A percentile compares a stretch with the other conserved stretches of the same genome.
These are phyloP conservation scores for Pseudoneurospora amorphoporcata DNA, from an alignment of 495 filamentous ascomycete genomes.

Conservation along the genomic window DNA sequence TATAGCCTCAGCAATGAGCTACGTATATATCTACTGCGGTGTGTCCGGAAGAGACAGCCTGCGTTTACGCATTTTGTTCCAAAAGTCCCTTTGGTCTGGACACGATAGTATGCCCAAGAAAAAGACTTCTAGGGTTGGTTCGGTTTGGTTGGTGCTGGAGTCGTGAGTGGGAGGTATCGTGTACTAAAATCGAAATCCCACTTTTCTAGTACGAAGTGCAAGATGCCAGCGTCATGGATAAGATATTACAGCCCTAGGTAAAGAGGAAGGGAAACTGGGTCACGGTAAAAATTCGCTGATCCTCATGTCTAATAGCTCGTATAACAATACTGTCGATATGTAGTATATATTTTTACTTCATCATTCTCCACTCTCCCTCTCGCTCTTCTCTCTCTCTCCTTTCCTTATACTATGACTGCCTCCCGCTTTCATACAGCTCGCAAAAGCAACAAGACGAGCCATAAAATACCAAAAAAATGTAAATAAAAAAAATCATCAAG, in stretches of 20 bases:
- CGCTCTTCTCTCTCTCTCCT: neutral
- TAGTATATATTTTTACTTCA: neutral
- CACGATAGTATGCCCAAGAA: no score
- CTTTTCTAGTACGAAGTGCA: neutral
- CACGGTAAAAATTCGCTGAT: neutral
- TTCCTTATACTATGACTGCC: neutral
- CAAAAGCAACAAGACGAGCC: neutral
- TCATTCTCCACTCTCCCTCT: neutral
- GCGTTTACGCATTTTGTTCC: no score
- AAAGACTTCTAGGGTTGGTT: no score
- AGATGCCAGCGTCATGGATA: neutral
- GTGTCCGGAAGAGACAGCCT: no score
- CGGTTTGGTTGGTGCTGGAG: no score
- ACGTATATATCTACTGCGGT: no score
- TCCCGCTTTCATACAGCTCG: neutral
- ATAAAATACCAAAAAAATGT: neutral
- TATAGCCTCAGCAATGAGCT: no score
- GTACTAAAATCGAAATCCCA: no score
- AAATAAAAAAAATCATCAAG: slow-evolving; percentile 9
- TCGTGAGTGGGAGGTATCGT: no score
- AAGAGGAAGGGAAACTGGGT: neutral
- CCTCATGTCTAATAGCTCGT: neutral
- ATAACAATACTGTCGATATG: neutral
- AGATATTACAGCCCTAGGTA: neutral
- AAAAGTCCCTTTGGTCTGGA: no score